These are phyloP conservation scores for Mycena galopus DNA, from an alignment of 768 basidiomycete genomes.

Conservation along the genomic window DNA sequence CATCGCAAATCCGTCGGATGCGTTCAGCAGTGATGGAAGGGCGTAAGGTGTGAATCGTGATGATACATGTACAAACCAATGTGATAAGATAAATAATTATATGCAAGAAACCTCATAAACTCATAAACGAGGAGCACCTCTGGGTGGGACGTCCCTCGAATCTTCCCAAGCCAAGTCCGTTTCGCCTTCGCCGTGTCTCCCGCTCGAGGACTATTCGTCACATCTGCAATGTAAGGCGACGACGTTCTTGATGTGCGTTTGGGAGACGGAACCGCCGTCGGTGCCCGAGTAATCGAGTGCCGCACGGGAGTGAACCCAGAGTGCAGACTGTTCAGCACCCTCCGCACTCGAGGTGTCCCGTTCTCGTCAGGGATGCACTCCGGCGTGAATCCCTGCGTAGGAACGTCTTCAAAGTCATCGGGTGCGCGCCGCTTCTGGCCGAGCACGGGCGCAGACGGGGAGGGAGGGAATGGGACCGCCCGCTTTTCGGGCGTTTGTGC, in stretches of 20 bases:
- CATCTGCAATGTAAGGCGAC: conserved; percentile 63
- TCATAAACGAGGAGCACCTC: conserved; percentile 38
- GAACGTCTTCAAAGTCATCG: conserved; percentile 80
- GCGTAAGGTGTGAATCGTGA: not conserved
- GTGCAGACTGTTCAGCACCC: conserved; percentile 67
- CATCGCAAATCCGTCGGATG: conserved; percentile 45
- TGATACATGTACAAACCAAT: conserved; percentile 31
- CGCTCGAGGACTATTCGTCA: conserved; percentile 74
- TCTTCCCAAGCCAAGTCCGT: conserved; percentile 81
- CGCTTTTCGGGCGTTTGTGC: conserved; percentile 64
- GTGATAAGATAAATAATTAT: not conserved
- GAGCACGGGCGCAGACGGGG: conserved; percentile 55
- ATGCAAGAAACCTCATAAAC: conserved; percentile 29
- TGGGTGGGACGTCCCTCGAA: conserved; percentile 62
- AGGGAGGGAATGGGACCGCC: conserved; percentile 42
- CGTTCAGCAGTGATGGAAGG: not conserved
- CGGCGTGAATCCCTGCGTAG: conserved; percentile 74
- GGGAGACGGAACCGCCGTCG: conserved; percentile 64
- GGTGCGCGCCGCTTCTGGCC: conserved; percentile 83
- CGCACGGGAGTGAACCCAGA: conserved; percentile 80
- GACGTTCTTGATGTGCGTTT: conserved; percentile 54
- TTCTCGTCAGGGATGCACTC: conserved; percentile 63
- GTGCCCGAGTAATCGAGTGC: conserved; percentile 51
- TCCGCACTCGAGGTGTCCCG: conserved; percentile 73
- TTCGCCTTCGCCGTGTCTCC: conserved; percentile 61